phyloP scores from a whole-genome alignment of 2,329 filamentous ascomycete species.

The Sclerotinia spermophila region DNA sequence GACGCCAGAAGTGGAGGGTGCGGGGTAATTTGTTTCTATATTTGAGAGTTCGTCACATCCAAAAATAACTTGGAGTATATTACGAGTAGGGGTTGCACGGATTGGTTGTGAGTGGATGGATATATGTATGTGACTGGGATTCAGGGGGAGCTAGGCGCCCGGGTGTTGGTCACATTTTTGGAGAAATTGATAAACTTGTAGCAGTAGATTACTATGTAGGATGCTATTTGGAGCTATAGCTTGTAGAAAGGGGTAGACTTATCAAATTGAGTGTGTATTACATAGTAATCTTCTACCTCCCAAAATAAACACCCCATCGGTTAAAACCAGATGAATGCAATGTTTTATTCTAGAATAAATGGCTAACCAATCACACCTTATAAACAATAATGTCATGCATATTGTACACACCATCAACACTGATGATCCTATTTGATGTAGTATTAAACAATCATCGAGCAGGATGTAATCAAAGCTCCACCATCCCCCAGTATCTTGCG shows the following conservation, averaged over 20 bases:
- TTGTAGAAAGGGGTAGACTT: background rate
- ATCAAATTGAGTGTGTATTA: accelerated
- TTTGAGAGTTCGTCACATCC: constrained; percentile 5
- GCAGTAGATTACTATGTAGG: background rate
- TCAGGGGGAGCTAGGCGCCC: background rate
- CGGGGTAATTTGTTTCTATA: constrained; percentile 11
- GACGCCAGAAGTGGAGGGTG: background rate
- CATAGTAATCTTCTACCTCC: background rate
- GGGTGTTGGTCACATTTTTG: background rate
- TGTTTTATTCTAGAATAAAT: constrained; percentile 8
- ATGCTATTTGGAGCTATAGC: accelerated
- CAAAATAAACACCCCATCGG: constrained; percentile 3
- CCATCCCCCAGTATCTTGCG: background rate
- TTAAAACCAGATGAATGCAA: background rate
- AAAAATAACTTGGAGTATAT: background rate
- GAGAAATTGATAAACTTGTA: background rate
- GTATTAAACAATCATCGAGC: background rate
- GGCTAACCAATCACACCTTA: background rate
- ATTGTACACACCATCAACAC: background rate
- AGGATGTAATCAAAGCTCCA: background rate
- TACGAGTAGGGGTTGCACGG: background rate
- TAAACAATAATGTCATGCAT: background rate
- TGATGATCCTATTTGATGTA: background rate
- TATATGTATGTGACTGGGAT: background rate
- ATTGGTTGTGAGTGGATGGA: background rate